Evolutionary conservation across 2,329 filamentous ascomycete genomes (phyloP).

Genomic region (Rachicladosporium sp.): DNA sequence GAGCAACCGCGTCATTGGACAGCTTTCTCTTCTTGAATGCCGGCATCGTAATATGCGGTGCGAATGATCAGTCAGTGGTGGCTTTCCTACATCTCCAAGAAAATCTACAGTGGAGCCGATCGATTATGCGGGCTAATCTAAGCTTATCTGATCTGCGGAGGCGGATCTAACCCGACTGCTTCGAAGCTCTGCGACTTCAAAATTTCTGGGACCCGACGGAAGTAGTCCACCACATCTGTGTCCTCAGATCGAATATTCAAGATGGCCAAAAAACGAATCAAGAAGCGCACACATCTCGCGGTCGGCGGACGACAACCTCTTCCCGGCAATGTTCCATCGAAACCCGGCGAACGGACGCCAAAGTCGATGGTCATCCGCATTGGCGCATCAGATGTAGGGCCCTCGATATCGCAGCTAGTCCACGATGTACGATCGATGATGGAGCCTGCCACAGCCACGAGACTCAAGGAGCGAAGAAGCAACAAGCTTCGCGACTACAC

Average conservation of each 20-base stretch:
- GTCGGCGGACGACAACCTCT: conserved; percentile 45
- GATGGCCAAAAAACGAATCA: conserved; percentile 73
- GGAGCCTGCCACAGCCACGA: conserved; percentile 85
- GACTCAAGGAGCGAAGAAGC: conserved; percentile 76
- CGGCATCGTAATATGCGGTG: conserved; percentile 21
- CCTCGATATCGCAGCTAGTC: conserved; percentile 81
- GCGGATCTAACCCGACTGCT: too few relatives aligned
- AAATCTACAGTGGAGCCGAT: background rate
- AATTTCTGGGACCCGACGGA: too few relatives aligned
- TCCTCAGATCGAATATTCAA: conserved; percentile 1
- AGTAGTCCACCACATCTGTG: too few relatives aligned
- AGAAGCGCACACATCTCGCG: conserved; percentile 77
- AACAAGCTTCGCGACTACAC: conserved; percentile 88
- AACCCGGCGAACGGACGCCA: conserved; percentile 54
- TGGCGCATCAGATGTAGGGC: conserved; percentile 83
- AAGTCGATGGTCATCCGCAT: conserved; percentile 99
- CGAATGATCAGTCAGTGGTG: too few relatives aligned
- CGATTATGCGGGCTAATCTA: too few relatives aligned
- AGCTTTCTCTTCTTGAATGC: conserved; percentile 33
- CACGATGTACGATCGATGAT: conserved; percentile 86
- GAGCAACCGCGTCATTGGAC: conserved; percentile 3
- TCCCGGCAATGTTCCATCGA: conserved; percentile 38
- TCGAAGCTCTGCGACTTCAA: too few relatives aligned
- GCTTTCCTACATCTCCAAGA: background rate
- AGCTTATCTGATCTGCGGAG: too few relatives aligned